Evolutionary conservation across 2,329 filamentous ascomycete species (phyloP).

Genomic region (Sporothrix curviconia): DNA sequence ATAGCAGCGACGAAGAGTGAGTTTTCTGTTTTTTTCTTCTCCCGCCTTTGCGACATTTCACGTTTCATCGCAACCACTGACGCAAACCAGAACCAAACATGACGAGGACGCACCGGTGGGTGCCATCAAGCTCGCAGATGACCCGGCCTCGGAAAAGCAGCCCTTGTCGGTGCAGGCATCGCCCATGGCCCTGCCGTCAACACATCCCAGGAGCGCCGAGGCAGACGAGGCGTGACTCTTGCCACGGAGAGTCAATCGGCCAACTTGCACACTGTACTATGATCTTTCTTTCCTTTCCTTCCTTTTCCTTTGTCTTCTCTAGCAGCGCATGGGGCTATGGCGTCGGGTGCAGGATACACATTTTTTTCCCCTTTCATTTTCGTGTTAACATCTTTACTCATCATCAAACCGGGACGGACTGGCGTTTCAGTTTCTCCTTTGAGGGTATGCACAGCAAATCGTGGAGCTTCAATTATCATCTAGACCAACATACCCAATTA

Average conservation of each 20-base stretch:
- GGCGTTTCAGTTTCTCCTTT: slow-evolving; percentile 1
- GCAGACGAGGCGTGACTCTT: neutral
- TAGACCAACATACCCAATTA: neutral
- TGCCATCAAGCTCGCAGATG: slow-evolving; percentile 19
- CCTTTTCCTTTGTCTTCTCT: neutral
- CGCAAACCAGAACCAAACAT: slow-evolving; percentile 8
- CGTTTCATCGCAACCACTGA: neutral
- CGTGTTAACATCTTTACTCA: neutral
- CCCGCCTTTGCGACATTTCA: neutral
- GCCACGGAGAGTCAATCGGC: neutral
- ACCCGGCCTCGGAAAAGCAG: slow-evolving; percentile 8
- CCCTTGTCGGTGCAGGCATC: slow-evolving; percentile 16
- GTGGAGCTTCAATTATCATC: no score
- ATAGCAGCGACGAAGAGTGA: slow-evolving; percentile 20
- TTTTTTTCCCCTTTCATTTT: neutral
- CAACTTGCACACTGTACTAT: neutral
- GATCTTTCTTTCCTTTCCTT: neutral
- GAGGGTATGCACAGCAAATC: neutral
- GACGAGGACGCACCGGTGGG: slow-evolving; percentile 18
- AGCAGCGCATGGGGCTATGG: slow-evolving; percentile 14
- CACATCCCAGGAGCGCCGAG: neutral
- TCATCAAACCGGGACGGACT: slow-evolving; percentile 2
- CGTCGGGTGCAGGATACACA: neutral
- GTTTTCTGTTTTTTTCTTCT: neutral
- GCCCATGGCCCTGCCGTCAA: slow-evolving; percentile 1